A percentile compares a stretch with the other conserved stretches of the same genome.
These are phyloP conservation scores for Neophaeococcomyces mojaviensis DNA, from an alignment of 2,329 filamentous ascomycete genomes.

Conservation along the genomic window DNA sequence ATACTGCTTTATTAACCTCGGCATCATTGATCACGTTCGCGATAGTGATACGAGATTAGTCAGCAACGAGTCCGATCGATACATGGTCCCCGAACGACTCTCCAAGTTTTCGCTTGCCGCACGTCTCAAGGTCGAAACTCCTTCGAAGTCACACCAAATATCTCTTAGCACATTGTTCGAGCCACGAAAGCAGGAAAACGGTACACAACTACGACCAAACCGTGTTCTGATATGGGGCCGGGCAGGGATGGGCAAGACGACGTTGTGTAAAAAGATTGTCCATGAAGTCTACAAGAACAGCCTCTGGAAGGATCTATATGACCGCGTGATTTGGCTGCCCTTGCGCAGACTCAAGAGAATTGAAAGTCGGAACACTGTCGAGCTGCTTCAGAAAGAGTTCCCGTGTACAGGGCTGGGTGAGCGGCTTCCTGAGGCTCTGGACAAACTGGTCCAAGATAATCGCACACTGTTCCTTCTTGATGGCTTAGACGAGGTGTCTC, in stretches of 20 bases:
- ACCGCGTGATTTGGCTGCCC: slow-evolving; percentile 36
- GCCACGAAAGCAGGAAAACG: no score
- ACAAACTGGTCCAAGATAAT: slow-evolving; percentile 1
- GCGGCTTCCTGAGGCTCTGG: no score
- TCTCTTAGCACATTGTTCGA: slow-evolving; percentile 24
- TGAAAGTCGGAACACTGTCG: no score
- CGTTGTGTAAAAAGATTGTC: slow-evolving; percentile 37
- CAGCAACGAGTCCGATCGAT: neutral
- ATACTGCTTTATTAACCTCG: slow-evolving; percentile 37
- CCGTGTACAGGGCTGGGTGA: no score
- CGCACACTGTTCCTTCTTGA: slow-evolving; percentile 37
- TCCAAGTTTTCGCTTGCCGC: slow-evolving; percentile 25
- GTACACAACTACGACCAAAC: no score
- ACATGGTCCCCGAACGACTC: neutral
- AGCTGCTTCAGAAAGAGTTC: no score
- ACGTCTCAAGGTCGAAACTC: slow-evolving; percentile 26
- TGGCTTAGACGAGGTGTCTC: slow-evolving; percentile 36
- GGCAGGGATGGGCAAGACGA: no score
- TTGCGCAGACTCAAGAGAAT: slow-evolving; percentile 28
- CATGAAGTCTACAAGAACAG: slow-evolving; percentile 26
- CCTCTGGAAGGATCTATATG: slow-evolving; percentile 27
- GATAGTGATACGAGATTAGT: no score
- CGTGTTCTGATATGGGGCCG: no score
- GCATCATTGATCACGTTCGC: slow-evolving; percentile 26
- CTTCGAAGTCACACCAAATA: slow-evolving; percentile 20